A percentile compares a stretch with the other conserved stretches of the same genome.
Evolutionary conservation across 2,329 filamentous ascomycete species (phyloP).

Genomic region (Elsinoe batatas): DNA sequence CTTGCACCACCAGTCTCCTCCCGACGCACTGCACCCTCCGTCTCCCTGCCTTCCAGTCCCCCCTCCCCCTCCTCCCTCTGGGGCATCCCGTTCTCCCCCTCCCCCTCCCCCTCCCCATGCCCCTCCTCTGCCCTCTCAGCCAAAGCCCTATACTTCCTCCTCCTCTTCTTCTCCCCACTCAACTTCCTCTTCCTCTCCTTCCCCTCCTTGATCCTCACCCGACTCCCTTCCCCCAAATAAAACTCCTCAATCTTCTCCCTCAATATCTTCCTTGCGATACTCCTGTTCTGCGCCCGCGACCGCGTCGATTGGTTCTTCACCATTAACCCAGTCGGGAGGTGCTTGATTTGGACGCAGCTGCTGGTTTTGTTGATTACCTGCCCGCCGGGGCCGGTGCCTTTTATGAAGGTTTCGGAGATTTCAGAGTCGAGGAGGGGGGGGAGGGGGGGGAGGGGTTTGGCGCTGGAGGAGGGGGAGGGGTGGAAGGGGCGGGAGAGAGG

Average conservation of each 20-base stretch:
- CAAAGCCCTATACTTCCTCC: constrained; percentile 64
- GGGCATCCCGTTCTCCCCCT: constrained; percentile 40
- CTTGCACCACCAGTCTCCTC: background rate
- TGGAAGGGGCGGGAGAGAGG: constrained; percentile 68
- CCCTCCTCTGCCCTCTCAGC: constrained; percentile 47
- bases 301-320: constrained; percentile 91
- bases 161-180: constrained; percentile 70
- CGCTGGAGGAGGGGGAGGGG: constrained; percentile 48
- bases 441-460: constrained; percentile 62
- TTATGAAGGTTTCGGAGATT: constrained; percentile 77
- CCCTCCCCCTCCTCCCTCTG: constrained; percentile 55
- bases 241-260: constrained; percentile 68
- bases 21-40: constrained; percentile 29
- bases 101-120: constrained; percentile 66
- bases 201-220: constrained; percentile 54
- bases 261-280: constrained; percentile 67
- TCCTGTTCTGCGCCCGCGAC: constrained; percentile 76
- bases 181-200: constrained; percentile 59
- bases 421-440: constrained; percentile 71
- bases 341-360: constrained; percentile 86
- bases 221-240: constrained; percentile 59
- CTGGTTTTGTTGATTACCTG: constrained; percentile 99
- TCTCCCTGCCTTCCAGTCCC: constrained; percentile 17
- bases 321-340: constrained; percentile 81
- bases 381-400: constrained; percentile 83